These are phyloP conservation scores for Fragilaria crotonensis DNA, from an alignment of 108 stramenopile genomes.

Conservation along the genomic window DNA sequence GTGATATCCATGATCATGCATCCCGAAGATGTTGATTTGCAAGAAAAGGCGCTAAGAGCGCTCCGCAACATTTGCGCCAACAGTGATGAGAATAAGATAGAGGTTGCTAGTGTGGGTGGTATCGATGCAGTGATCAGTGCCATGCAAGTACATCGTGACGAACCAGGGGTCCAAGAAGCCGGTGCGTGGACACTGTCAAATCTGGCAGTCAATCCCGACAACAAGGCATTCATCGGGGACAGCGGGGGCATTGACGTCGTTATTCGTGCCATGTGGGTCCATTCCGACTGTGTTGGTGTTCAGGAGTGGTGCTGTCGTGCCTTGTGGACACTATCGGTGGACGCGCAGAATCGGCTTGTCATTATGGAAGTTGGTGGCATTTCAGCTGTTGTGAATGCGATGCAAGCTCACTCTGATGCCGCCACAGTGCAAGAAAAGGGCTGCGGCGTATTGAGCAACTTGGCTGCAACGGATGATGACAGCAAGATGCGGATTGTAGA, in stretches of 20 bases:
- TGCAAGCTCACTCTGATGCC: slow-evolving; percentile 52
- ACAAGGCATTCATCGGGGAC: slow-evolving; percentile 55
- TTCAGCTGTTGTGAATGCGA: slow-evolving; percentile 46
- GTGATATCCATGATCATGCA: slow-evolving; percentile 72
- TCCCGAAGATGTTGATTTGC: slow-evolving; percentile 39
- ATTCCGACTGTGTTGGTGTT: slow-evolving; percentile 43
- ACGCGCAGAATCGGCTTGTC: slow-evolving; percentile 14
- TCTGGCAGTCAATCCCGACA: slow-evolving; percentile 40
- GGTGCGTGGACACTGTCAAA: slow-evolving; percentile 62
- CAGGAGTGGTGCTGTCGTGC: slow-evolving; percentile 55
- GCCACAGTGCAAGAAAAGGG: slow-evolving; percentile 63
- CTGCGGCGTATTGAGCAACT: slow-evolving; percentile 57
- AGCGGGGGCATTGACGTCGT: slow-evolving; percentile 59
- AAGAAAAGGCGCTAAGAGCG: slow-evolving; percentile 43
- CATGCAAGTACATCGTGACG: slow-evolving; percentile 61
- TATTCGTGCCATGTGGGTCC: slow-evolving; percentile 62
- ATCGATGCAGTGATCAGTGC: slow-evolving; percentile 61
- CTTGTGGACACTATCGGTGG: slow-evolving; percentile 41
- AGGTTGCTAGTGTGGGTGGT: slow-evolving; percentile 48
- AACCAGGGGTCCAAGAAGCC: slow-evolving; percentile 39
- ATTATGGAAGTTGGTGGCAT: slow-evolving; percentile 50
- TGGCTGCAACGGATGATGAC: slow-evolving; percentile 34
- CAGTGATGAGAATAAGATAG: slow-evolving; percentile 54
- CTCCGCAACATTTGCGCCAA: slow-evolving; percentile 55
- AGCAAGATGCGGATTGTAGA: slow-evolving; percentile 54